Evolutionary conservation across 495 filamentous ascomycete genomes (phyloP).

Genomic region (Cudoniella acicularis): DNA sequence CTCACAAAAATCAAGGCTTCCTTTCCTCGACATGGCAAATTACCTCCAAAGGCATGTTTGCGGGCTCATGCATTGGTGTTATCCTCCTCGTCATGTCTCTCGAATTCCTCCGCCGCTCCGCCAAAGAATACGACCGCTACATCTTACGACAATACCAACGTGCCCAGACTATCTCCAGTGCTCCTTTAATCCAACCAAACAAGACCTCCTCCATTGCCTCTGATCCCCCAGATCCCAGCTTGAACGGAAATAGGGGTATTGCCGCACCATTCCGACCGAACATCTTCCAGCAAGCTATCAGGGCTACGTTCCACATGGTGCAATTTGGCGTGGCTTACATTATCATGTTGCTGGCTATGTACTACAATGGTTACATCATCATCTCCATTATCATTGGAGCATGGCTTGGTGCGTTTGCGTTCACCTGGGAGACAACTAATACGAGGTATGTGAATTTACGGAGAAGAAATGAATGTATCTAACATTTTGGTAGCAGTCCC

Average conservation of each 20-base stretch:
- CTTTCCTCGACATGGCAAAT: constrained; percentile 63
- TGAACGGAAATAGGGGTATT: constrained; percentile 3
- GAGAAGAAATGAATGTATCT: background rate
- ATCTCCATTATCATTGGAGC: constrained; percentile 61
- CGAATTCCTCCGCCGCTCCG: constrained; percentile 57
- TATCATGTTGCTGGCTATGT: constrained; percentile 58
- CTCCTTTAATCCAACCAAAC: background rate
- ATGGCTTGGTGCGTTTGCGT: constrained; percentile 56
- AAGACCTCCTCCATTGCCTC: background rate
- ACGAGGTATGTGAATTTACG: constrained; percentile 8
- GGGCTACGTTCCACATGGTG: constrained; percentile 58
- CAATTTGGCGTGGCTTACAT: constrained; percentile 71
- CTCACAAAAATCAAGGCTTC: constrained; percentile 60
- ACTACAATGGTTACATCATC: constrained; percentile 50
- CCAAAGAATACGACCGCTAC: constrained; percentile 58
- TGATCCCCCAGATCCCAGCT: background rate
- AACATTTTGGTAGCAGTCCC: constrained; percentile 1
- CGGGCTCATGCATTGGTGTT: constrained; percentile 67
- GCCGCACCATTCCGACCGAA: constrained; percentile 41
- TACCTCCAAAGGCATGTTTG: constrained; percentile 57
- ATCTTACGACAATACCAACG: constrained; percentile 43
- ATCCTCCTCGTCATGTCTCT: constrained; percentile 59
- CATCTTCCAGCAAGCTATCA: constrained; percentile 54
- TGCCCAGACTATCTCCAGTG: background rate
- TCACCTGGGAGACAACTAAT: constrained; percentile 48